Evolutionary conservation across 2,329 filamentous ascomycete species (phyloP).

Genomic region (Pseudocercospora vitis): DNA sequence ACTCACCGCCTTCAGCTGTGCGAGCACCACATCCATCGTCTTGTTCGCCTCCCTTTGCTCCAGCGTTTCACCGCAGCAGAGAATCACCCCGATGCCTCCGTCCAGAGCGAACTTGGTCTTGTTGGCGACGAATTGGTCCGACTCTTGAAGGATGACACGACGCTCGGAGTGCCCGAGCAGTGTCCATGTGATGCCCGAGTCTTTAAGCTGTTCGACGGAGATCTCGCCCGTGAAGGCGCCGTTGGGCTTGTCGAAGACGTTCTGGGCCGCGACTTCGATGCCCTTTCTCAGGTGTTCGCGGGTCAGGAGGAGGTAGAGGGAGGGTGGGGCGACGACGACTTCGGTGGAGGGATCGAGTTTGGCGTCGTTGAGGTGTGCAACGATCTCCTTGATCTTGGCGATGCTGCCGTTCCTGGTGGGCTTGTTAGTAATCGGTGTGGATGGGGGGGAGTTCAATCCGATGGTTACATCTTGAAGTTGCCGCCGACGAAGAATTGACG

Average conservation of each 20-base stretch:
- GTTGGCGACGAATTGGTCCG: conserved; percentile 76
- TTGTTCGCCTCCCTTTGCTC: conserved; percentile 84
- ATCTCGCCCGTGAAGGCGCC: conserved; percentile 98
- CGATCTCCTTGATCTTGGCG: conserved; percentile 68
- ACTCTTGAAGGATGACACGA: conserved; percentile 83
- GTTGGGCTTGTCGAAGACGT: conserved; percentile 86
- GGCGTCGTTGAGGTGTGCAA: conserved; percentile 83
- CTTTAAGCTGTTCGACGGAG: conserved; percentile 85
- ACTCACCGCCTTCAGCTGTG: conserved; percentile 79
- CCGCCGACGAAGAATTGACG: conserved; percentile 46
- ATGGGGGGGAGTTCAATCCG: too few relatives aligned
- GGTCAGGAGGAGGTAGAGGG: conserved; percentile 85
- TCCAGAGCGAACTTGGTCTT: conserved; percentile 95
- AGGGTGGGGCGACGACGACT: conserved; percentile 89
- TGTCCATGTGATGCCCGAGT: conserved; percentile 83
- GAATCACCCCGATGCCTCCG: conserved; percentile 84
- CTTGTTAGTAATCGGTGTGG: too few relatives aligned
- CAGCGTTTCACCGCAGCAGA: conserved; percentile 95
- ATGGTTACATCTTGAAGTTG: conserved; percentile 99
- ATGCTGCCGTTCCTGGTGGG: conserved; percentile 77
- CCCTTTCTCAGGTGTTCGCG: conserved; percentile 73
- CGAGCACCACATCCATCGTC: conserved; percentile 82
- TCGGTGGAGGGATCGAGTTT: conserved; percentile 78
- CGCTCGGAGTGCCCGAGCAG: conserved; percentile 95
- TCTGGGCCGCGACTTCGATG: conserved; percentile 89